Evolutionary conservation across 305 asterid species (phyloP).

Genomic region (Fraxinus velutina): DNA sequence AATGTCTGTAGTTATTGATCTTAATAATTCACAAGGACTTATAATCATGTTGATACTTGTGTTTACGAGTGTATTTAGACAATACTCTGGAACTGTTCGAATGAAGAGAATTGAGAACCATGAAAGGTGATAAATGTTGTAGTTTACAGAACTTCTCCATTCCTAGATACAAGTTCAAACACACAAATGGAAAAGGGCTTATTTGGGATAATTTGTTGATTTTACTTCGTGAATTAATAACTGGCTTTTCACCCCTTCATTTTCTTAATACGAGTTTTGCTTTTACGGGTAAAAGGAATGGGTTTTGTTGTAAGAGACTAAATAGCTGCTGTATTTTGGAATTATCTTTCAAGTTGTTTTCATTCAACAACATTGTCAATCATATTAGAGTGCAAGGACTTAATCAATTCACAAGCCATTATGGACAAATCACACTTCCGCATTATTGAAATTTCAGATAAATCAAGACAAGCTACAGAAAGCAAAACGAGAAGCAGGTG

Average conservation of each 20-base stretch:
- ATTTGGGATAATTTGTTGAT: not conserved
- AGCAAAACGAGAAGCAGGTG: constrained; percentile 34
- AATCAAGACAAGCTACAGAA: constrained; percentile 31
- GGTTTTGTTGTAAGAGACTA: not conserved
- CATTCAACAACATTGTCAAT: not conserved
- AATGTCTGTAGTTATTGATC: not conserved
- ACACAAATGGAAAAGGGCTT: not conserved
- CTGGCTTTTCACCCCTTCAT: not conserved
- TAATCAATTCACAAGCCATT: not conserved
- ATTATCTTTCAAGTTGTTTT: not conserved
- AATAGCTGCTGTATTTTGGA: not conserved
- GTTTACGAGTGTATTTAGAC: not conserved
- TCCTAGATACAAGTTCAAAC: not conserved
- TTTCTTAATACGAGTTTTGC: not conserved
- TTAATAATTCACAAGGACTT: not conserved
- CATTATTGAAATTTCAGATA: constrained; percentile 33
- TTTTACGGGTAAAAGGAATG: not conserved
- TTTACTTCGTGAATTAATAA: not conserved
- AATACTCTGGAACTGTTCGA: not conserved
- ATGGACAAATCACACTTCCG: not conserved
- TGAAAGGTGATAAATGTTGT: not conserved
- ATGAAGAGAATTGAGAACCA: not conserved
- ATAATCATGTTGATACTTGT: not conserved
- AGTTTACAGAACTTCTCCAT: not conserved
- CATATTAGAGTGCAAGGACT: not conserved